phyloP scores from a whole-genome alignment of 495 filamentous ascomycete genomes.

The Penicillium bialowiezense region DNA sequence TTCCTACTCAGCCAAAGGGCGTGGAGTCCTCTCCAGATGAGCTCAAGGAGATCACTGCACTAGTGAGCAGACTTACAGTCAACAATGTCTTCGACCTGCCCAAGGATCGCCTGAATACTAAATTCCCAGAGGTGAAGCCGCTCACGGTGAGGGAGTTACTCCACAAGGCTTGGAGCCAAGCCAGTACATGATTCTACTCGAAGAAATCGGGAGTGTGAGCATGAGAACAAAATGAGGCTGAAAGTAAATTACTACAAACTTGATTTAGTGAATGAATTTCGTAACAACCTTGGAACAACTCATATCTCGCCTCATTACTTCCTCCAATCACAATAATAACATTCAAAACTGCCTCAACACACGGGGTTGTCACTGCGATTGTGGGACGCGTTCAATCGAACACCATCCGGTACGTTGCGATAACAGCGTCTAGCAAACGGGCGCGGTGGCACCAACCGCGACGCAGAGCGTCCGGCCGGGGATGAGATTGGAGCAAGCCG shows the following conservation, averaged over 20 bases:
- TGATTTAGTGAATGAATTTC: not conserved
- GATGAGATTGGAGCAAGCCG: constrained; percentile 25
- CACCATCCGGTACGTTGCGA: too few species aligned
- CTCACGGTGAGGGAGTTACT: constrained; percentile 29
- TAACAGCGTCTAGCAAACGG: constrained; percentile 5
- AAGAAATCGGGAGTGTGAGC: too few species aligned
- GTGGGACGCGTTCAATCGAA: too few species aligned
- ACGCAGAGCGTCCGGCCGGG: constrained; percentile 22
- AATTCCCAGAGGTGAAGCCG: constrained; percentile 27
- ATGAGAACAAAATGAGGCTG: too few species aligned
- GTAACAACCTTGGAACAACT: not conserved
- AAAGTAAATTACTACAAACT: not conserved
- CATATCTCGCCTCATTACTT: not conserved
- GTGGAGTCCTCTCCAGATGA: constrained; percentile 24
- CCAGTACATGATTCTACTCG: not conserved
- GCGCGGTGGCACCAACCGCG: constrained; percentile 11
- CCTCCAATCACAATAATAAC: not conserved
- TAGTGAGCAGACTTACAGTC: constrained; percentile 35
- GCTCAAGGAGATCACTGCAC: constrained; percentile 24
- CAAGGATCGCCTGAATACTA: constrained; percentile 21
- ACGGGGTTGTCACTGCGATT: too few species aligned
- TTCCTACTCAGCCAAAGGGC: constrained; percentile 35
- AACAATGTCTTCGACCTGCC: constrained; percentile 32
- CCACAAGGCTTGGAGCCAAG: constrained; percentile 20
- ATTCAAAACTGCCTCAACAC: too few species aligned